Evolutionary conservation across 306 rosid genomes (phyloP).

Genomic region (Cicer judaicum): DNA sequence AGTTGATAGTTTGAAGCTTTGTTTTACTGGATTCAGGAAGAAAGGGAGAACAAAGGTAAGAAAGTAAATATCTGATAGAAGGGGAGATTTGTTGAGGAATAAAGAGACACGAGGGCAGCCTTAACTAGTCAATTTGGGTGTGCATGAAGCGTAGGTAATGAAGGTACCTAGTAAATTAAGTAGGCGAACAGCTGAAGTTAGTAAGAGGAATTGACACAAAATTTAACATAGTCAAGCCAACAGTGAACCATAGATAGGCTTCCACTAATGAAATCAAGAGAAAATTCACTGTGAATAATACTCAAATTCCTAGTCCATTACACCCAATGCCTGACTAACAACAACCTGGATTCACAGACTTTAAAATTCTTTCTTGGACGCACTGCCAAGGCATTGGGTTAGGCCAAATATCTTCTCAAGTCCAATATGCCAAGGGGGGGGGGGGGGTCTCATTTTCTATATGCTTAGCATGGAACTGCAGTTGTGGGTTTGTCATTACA

Average conservation of each 20-base stretch:
- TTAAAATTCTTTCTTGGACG: neutral
- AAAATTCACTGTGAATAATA: neutral
- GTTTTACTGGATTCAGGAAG: neutral
- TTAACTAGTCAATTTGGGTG: neutral
- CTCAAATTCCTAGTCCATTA: neutral
- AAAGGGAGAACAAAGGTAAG: neutral
- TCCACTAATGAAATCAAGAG: neutral
- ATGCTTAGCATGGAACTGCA: conserved; percentile 14
- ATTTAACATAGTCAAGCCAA: conserved; percentile 30
- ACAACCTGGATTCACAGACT: neutral
- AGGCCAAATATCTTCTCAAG: neutral
- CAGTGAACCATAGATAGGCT: conserved; percentile 6
- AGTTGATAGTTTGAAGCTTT: conserved; percentile 4
- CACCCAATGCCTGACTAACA: neutral
- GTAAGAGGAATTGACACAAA: neutral
- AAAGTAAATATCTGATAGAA: neutral
- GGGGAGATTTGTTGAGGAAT: neutral
- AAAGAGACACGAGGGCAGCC: neutral
- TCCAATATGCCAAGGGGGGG: neutral
- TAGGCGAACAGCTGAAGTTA: neutral
- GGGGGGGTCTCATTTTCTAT: neutral
- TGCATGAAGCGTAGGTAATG: neutral
- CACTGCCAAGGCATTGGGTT: neutral
- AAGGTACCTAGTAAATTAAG: neutral
- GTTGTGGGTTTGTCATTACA: neutral